Conservation (phyloP, 2,329 filamentous ascomycete genomes). For the Fusarium sp. region DNA sequence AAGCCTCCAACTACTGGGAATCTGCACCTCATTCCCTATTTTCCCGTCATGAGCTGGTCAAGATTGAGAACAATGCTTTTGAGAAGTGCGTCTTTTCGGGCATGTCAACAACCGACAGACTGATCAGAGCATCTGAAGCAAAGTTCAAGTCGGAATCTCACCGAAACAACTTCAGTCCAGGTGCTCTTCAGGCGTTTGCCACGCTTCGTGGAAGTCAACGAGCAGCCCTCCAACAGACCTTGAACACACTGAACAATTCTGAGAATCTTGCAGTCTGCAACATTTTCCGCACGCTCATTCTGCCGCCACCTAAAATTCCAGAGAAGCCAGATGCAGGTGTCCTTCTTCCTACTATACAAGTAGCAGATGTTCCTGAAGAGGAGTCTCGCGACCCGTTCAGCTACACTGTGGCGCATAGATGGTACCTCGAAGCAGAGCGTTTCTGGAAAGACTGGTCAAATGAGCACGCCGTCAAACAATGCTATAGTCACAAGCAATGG, state of each 20-base stretch:
- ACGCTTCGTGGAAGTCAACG: slow-evolving; percentile 55
- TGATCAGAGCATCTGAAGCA: slow-evolving; percentile 10
- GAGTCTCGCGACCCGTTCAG: slow-evolving; percentile 42
- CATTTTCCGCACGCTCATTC: slow-evolving; percentile 51
- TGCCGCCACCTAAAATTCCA: slow-evolving; percentile 43
- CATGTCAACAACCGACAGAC: slow-evolving; percentile 30
- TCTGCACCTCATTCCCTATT: background rate
- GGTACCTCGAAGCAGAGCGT: slow-evolving; percentile 29
- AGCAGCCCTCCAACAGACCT: slow-evolving; percentile 57
- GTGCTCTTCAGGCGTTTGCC: slow-evolving; percentile 44
- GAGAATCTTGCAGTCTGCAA: slow-evolving; percentile 53
- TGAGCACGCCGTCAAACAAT: slow-evolving; percentile 28
- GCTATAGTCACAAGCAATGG: slow-evolving; percentile 13
- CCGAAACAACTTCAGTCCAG: background rate
- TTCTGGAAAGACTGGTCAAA: slow-evolving; percentile 36
- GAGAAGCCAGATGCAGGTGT: slow-evolving; percentile 37
- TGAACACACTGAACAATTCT: slow-evolving; percentile 51
- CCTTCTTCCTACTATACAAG: slow-evolving; percentile 34
- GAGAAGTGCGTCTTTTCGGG: slow-evolving; percentile 46
- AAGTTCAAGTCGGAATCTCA: slow-evolving; percentile 4
- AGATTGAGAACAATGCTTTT: slow-evolving; percentile 51
- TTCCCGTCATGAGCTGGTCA: slow-evolving; percentile 47
- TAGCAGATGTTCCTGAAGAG: slow-evolving; percentile 36
- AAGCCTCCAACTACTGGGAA: slow-evolving; percentile 22
- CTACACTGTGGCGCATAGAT: slow-evolving; percentile 42